Conservation (phyloP, 2,329 filamentous ascomycete genomes). For the Penicillium glabrum region DNA sequence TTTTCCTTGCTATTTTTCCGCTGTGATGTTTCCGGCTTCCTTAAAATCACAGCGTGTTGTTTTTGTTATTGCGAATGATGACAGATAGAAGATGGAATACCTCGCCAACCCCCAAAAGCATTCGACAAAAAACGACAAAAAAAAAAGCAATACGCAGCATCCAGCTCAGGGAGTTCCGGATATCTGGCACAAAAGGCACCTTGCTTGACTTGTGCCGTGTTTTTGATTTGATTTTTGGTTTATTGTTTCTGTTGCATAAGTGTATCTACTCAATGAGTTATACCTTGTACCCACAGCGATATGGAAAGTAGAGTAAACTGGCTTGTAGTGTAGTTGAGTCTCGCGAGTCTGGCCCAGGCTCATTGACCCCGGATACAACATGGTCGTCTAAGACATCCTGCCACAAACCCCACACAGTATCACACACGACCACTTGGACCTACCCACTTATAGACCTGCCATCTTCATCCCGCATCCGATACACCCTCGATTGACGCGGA, state of each 20-base stretch:
- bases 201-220: slow-evolving; percentile 34
- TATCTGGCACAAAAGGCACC: slow-evolving; percentile 66
- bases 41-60: slow-evolving; percentile 18
- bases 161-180: slow-evolving; percentile 67
- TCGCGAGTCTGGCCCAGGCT: neutral
- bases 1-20: neutral
- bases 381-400: neutral
- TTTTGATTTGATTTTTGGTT: slow-evolving; percentile 39
- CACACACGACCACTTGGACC: neutral
- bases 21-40: slow-evolving; percentile 12
- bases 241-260: slow-evolving; percentile 41
- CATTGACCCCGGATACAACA: neutral
- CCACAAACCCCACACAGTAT: neutral
- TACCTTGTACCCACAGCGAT: slow-evolving; percentile 4
- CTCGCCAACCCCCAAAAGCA: slow-evolving; percentile 53
- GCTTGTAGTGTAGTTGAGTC: neutral
- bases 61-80: slow-evolving; percentile 19
- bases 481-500: no score
- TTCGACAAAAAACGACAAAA: slow-evolving; percentile 54
- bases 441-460: neutral
- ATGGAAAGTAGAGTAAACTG: neutral
- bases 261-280: slow-evolving; percentile 28
- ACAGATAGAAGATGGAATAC: slow-evolving; percentile 53
- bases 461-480: no score
- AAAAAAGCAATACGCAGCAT: slow-evolving; percentile 56